Evolutionary conservation across 176 grass and related monocot species (phyloP), one percentile per base, ranked within the genome.

Genomic region (Zizania latifolia): DNA sequence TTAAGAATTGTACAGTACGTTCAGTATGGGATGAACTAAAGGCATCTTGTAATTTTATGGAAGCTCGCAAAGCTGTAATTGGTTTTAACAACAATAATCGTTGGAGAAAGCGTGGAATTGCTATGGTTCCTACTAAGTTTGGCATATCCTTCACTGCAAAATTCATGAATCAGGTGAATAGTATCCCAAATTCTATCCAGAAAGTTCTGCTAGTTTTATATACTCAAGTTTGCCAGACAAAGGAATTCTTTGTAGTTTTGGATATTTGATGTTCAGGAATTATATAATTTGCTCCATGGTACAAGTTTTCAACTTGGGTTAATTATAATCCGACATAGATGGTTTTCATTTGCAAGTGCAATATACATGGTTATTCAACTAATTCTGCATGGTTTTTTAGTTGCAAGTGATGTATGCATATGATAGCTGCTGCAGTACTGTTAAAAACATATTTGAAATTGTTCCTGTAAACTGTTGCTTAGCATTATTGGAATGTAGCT

Each of bases 71-170:
- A 79, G 62, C 72, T 5, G 64, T 85, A 11, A 45, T 39, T 41
- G 58, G 23, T 62, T 98, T 92, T 72, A 98, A 98, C 63, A 39
- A 58, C 39, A 74, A 92, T 21, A 93, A 90, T 71, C 94, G 94
- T 50, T 98, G 90, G 90, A 89, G 84, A 54, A 98, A 98, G 71
- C 83, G 84, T 74, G 94, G 94, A 76, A 62, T 98, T 72, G 86
- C 94, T 33, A 92, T 98, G 84, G 68, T 98, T 74, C 94, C 94
- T 24, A 98, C 91, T 14, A 94, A 98, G 74, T 98, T 98, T 72
- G 94, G 94, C 57, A 98, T 98, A 71, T 94, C 94, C 34, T 98
- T 98, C 69, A 98, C 91, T 40, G 0, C 81, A 3, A 80, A 90
- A 74, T 87, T 83, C 75, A 83, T 98, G 88, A 98, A 98, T 83